Evolutionary conservation across 495 filamentous ascomycete species (phyloP), one percentile per base, ranked within the genome.

Genomic region (Amphirosellinia nigrospora): DNA sequence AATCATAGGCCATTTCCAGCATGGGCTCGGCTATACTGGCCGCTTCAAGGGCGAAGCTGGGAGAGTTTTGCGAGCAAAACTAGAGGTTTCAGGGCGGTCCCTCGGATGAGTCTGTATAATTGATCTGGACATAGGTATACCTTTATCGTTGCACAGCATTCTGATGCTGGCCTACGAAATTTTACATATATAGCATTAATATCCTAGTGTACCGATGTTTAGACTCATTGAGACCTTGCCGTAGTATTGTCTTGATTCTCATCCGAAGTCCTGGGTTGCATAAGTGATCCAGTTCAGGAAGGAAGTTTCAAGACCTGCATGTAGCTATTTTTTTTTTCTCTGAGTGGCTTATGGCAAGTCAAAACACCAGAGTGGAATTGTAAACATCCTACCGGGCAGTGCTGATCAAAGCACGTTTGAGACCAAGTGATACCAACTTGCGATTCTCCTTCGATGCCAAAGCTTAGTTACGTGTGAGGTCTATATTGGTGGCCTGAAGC

Each of bases 251-350:
- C 68, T 48, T 64, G 60, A 36, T 55, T 70, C 50, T 48, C 38
- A 53, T 70, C 68, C 68, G 68, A 64, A 41, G 23, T 64, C 60
- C 36, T 58, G n/a, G 36, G 48, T 30, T 70, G 48, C n/a, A 70
- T 58, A 16, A 69, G 32, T 53, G 58, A 64, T 23, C 68, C 60
- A 46, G 60, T 58, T 48, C 59, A 70, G 60, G 68, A 70, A 64
- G 60, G 36, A 46, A 36, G 59, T 70, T 70, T 70, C 68, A 62
- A 62, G 60, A 55, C 60, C 68, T 70, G 68, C 68, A 70, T 64
- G 60, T 38, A 62, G 34, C 36, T 56, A 46, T 58, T 48, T 58
- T 64, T 32, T 62, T 38, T 58, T 48, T 58, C 56, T 32, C 53
- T 38, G 3, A 30, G 43, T 69, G 58, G 55, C 45, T 61, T 61